Base-by-base conservation (phyloP, 116 monocot species). In the Cymodocea nodosa region DNA sequence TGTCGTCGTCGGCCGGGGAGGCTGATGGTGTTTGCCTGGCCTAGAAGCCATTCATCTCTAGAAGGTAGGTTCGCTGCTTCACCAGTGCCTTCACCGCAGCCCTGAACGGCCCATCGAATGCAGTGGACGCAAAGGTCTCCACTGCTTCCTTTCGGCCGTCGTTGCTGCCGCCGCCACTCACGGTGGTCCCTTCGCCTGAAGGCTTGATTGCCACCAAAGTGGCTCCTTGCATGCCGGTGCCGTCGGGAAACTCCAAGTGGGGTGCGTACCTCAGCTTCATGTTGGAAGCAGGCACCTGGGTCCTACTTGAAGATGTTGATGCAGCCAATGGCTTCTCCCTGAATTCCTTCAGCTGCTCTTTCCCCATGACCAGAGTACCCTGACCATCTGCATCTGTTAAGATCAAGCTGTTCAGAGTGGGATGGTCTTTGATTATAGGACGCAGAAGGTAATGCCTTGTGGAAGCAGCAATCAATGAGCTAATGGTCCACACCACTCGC, bases 21-120 rank as follows among this genome's bases (percentile, higher is more conserved):
- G 30, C 30, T 30, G 30, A 30, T 30, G n/a, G n/a, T n/a, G n/a
- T n/a, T n/a, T n/a, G 30, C 30, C 30, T 30, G 30, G 30, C 30
- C 67, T 67, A 94, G 79, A 94, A 94, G 23, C 93, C 84, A 73
- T 94, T 94, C 89, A 94, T 94, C 76, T 94, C 89, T 71, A 94
- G 54, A 14, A 94, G 86, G 17, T 94, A 94, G 59, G 89, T 89
- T 19, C 82, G 73, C n/a, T 86, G 75, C 60, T 86, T 86, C 70
- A 84, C 53, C 57, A 94, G 71, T 40, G 84, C 72, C 63, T 84
- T 89, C 52, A 73, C 89, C 0, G 84, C 89, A 34, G 69, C 59
- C 39, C 71, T 76, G 61, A 82, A 84, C n/a, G 86, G 80, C 6
- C 73, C 89, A 63, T 94, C 93, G 63, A 89, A 94, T 72, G 86